Evolutionary conservation across 768 basidiomycete species (phyloP).

Genomic region (Pisolithus tinctorius): DNA sequence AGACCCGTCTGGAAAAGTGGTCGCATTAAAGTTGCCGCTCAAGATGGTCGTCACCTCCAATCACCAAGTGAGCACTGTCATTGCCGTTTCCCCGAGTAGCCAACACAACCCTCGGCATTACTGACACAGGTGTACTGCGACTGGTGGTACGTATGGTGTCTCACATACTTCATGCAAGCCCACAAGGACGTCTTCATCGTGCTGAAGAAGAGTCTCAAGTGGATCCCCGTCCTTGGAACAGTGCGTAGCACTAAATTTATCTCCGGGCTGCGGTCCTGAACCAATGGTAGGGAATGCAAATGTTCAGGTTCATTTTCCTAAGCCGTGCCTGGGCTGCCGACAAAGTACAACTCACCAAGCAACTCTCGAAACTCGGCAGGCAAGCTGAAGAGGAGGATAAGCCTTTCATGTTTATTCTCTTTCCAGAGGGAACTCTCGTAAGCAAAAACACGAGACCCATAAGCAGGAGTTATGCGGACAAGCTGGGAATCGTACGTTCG

Average conservation of each 20-base stretch:
- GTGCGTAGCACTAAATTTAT: conserved; percentile 35
- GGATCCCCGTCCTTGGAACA: conserved; percentile 85
- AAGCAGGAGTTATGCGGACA: conserved; percentile 83
- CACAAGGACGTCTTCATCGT: conserved; percentile 82
- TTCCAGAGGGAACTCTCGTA: conserved; percentile 94
- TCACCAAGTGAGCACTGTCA: conserved; percentile 61
- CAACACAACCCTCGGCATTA: not conserved
- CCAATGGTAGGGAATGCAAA: conserved; percentile 73
- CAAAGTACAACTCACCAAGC: conserved; percentile 53
- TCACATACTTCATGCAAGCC: conserved; percentile 64
- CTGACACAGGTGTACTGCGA: conserved; percentile 58
- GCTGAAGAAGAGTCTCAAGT: conserved; percentile 84
- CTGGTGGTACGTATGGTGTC: conserved; percentile 87
- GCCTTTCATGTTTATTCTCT: conserved; percentile 79
- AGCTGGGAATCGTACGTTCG: conserved; percentile 74
- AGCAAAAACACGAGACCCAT: conserved; percentile 80
- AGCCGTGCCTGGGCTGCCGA: conserved; percentile 89
- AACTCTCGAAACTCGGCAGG: conserved; percentile 62
- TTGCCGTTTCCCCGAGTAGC: not conserved
- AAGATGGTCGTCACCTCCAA: conserved; percentile 86
- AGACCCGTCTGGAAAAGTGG: conserved; percentile 49
- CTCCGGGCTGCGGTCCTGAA: conserved; percentile 2
- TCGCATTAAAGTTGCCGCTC: conserved; percentile 62
- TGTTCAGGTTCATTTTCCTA: conserved; percentile 91
- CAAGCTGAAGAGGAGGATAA: conserved; percentile 61